Evolutionary conservation across 2,329 filamentous ascomycete species (phyloP).

Genomic region (Fusarium sp.): DNA sequence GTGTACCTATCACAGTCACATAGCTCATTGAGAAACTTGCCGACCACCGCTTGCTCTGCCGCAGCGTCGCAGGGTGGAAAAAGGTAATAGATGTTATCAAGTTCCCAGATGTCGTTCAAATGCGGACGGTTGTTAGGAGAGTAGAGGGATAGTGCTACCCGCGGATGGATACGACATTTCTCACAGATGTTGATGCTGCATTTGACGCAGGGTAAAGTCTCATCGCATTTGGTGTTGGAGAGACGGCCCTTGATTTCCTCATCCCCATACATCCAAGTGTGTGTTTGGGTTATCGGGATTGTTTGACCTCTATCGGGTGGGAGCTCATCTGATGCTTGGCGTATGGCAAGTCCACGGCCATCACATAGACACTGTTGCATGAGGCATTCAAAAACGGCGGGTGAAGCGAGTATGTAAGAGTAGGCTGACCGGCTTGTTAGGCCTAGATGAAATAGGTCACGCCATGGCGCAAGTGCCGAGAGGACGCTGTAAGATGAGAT

Average conservation of each 20-base stretch:
- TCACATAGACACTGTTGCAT: slow-evolving; percentile 23
- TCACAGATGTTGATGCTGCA: slow-evolving; percentile 36
- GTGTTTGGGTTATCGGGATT: neutral
- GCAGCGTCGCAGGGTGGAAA: slow-evolving; percentile 13
- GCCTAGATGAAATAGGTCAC: slow-evolving; percentile 24
- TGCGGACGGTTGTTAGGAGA: slow-evolving; percentile 19
- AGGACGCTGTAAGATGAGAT: slow-evolving; percentile 30
- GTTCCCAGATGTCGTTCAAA: neutral
- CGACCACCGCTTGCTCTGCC: neutral
- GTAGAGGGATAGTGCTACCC: neutral
- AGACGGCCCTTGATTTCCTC: slow-evolving; percentile 29
- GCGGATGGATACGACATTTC: slow-evolving; percentile 28
- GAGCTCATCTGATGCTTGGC: neutral
- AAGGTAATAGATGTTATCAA: slow-evolving; percentile 25
- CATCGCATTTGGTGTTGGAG: slow-evolving; percentile 25
- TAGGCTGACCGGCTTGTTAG: slow-evolving; percentile 5
- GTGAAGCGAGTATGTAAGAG: neutral
- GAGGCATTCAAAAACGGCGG: slow-evolving; percentile 10
- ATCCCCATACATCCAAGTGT: neutral
- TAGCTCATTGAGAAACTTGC: neutral
- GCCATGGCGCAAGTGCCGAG: slow-evolving; percentile 17
- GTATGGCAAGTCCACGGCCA: slow-evolving; percentile 17
- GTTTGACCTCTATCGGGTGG: neutral
- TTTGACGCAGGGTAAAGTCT: slow-evolving; percentile 21
- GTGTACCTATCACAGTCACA: slow-evolving; percentile 33